Evolutionary conservation across 2,329 filamentous ascomycete species (phyloP).

Genomic region (Clonostachys chloroleuca): DNA sequence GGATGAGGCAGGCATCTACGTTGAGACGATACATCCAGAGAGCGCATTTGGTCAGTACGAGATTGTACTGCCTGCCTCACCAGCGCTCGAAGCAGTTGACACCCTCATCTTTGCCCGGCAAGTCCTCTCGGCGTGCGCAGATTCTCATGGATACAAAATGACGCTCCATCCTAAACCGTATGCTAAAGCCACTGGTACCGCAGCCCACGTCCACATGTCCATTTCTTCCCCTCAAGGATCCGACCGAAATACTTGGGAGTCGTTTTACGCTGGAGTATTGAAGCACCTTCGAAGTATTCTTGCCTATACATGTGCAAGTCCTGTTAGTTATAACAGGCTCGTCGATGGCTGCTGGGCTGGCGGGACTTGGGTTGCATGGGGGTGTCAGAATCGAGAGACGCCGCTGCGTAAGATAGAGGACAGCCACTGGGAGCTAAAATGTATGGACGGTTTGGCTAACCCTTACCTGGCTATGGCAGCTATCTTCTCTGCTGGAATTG

Average conservation of each 20-base stretch:
- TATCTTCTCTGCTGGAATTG: conserved; percentile 20
- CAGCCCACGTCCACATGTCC: conserved; percentile 67
- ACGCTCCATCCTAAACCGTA: conserved; percentile 74
- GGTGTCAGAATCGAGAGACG: conserved; percentile 74
- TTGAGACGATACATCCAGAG: conserved; percentile 74
- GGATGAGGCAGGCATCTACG: conserved; percentile 54
- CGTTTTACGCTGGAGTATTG: conserved; percentile 71
- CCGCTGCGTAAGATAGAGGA: conserved; percentile 63
- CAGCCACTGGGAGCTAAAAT: conserved; percentile 75
- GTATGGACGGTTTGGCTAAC: conserved; percentile 76
- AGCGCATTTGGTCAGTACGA: conserved; percentile 73
- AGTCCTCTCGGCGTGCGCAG: conserved; percentile 62
- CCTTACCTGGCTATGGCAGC: conserved; percentile 58
- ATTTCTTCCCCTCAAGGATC: conserved; percentile 42
- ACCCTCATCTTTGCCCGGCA: conserved; percentile 67
- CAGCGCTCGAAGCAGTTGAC: conserved; percentile 67
- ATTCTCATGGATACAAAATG: conserved; percentile 58
- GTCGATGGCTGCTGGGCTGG: conserved; percentile 70
- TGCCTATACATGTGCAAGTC: conserved; percentile 64
- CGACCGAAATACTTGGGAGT: conserved; percentile 42
- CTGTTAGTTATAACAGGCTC: conserved; percentile 65
- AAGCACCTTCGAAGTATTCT: conserved; percentile 60
- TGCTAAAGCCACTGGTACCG: conserved; percentile 52
- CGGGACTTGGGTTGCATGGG: conserved; percentile 77
- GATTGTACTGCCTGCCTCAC: conserved; percentile 60